Conservation (phyloP, 2,329 filamentous ascomycete species). For the Dryadomyces quercivorus region DNA sequence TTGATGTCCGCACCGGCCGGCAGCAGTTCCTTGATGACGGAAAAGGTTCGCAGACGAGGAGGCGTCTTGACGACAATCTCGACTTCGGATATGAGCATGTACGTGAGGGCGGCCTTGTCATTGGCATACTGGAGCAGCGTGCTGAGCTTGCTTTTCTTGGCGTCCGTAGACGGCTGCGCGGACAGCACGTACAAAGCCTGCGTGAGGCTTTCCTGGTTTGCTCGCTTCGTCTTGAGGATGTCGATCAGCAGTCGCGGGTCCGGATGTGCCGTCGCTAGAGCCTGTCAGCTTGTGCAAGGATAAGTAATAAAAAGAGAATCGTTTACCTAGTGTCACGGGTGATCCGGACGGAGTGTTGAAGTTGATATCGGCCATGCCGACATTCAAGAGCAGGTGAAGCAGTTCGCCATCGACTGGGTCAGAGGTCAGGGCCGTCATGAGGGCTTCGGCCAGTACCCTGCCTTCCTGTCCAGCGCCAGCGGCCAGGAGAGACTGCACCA, state of each 20-base stretch:
- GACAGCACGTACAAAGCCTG: constrained; percentile 30
- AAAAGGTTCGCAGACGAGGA: constrained; percentile 25
- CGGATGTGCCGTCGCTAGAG: constrained; percentile 24
- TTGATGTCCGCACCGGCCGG: constrained; percentile 43
- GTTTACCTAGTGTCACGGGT: constrained; percentile 25
- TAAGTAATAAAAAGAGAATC: neutral
- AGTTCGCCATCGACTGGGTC: constrained; percentile 38
- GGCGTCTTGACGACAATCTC: constrained; percentile 28
- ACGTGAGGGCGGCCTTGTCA: constrained; percentile 29
- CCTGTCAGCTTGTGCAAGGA: constrained; percentile 6
- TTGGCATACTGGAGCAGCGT: constrained; percentile 30
- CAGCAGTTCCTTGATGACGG: constrained; percentile 34
- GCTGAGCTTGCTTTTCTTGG: constrained; percentile 37
- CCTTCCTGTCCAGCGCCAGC: constrained; percentile 26
- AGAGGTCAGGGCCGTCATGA: constrained; percentile 29
- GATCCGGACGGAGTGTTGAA: constrained; percentile 24
- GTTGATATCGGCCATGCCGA: constrained; percentile 42
- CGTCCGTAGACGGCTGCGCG: constrained; percentile 28
- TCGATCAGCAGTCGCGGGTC: constrained; percentile 37
- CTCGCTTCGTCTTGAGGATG: constrained; percentile 32
- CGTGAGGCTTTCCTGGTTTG: constrained; percentile 29
- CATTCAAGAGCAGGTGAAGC: constrained; percentile 33
- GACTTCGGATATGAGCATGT: constrained; percentile 38
- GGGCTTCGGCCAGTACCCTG: constrained; percentile 27
- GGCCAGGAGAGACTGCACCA: constrained; percentile 32